phyloP scores from a whole-genome alignment of 106 monocot genomes.

The Dioscorea alata region DNA sequence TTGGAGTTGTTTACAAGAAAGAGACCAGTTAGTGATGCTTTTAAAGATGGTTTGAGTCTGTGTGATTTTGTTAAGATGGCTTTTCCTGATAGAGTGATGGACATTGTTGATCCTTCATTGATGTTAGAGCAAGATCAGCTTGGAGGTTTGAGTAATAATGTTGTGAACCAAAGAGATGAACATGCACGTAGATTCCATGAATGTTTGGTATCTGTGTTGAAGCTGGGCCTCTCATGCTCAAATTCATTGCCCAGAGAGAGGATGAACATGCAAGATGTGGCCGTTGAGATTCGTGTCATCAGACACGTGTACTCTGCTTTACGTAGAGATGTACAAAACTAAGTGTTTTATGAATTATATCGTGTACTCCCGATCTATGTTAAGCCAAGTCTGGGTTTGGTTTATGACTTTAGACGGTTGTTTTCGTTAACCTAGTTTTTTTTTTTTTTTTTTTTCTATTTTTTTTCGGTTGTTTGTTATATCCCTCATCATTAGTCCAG shows the following conservation, averaged over 20 bases:
- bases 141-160: not conserved
- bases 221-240: not conserved
- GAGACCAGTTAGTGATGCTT: constrained; percentile 14
- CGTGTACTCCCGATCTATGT: too few species aligned
- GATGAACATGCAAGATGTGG: not conserved
- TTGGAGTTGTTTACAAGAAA: constrained; percentile 27
- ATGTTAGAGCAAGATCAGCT: not conserved
- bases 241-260: not conserved
- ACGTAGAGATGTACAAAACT: too few species aligned
- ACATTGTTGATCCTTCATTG: constrained; percentile 22
- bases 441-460: too few species aligned
- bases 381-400: too few species aligned
- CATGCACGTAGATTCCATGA: not conserved
- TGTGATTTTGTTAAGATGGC: constrained; percentile 12
- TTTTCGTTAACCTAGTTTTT: too few species aligned
- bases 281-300: too few species aligned
- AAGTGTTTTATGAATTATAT: too few species aligned
- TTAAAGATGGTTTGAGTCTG: constrained; percentile 14
- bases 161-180: not conserved
- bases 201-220: not conserved
- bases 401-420: too few species aligned
- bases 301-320: too few species aligned
- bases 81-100: constrained; percentile 10
- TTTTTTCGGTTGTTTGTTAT: too few species aligned
- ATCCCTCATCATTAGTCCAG: too few species aligned